Evolutionary conservation across 2,329 filamentous ascomycete genomes (phyloP), one percentile per base, ranked within the genome.

Genomic region (Chaetomium strumarium): DNA sequence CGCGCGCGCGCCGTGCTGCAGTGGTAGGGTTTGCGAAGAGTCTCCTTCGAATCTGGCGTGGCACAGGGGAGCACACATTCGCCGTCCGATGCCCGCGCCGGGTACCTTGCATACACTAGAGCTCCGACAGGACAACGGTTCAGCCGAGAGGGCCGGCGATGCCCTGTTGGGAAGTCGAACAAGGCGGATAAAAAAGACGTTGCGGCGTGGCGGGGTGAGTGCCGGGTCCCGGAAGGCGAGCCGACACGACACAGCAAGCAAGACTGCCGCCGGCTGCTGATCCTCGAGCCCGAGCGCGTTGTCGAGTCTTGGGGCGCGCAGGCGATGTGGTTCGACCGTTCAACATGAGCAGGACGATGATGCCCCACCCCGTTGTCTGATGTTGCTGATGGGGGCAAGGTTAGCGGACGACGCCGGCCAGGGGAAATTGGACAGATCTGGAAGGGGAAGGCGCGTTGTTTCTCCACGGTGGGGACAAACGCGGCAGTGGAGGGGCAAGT

Each of bases 41-140:
- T 24, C 42, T 41, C 13, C 13, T 11, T 13, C n/a, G 36, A 44
- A 3, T 2, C 43, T 16, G 7, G 16, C 1, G 44, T 47, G 31
- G 50, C 44, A 47, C 43, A 31, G 14, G 50, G 44, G 24, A n/a
- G 8, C 38, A 31, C 50, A 38, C 38, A 29, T 47, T 37, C 14
- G 37, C 2, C 44, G 39, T 44, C 45, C 39, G 33, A 49, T 47
- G 34, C 43, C 46, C 14, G 29, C 37, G 41, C n/a, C 56, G 51
- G 59, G 58, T 60, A 60, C 60, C 58, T 62, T 62, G 60, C 60
- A 62, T 59, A n/a, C n/a, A n/a, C n/a, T n/a, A 49, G 53, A 40
- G 52, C 53, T 50, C 54, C 51, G 56, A 49, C 45, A 19, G 51
- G 31, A 55, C 55, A 43, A 51, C 17, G 38, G 53, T 55, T 58